These are phyloP conservation scores for Ophiostoma novo-ulmi DNA, from an alignment of 2,329 filamentous ascomycete genomes.

Conservation along the genomic window DNA sequence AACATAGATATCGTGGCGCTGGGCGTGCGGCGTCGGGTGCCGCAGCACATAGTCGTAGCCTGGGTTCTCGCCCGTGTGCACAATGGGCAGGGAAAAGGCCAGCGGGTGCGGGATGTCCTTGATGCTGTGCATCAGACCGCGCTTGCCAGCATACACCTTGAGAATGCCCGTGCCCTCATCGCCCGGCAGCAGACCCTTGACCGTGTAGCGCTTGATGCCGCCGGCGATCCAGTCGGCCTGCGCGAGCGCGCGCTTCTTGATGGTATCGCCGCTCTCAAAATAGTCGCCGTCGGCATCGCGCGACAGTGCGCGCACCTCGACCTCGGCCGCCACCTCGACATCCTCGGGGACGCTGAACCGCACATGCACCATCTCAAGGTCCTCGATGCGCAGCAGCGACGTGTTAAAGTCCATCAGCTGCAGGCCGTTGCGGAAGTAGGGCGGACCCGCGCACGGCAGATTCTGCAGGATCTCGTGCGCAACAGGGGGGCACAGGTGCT, in stretches of 20 bases:
- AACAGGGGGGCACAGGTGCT: conserved; percentile 86
- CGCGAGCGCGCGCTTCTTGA: conserved; percentile 79
- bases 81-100: conserved; percentile 81
- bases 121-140: conserved; percentile 94
- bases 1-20: conserved; percentile 93
- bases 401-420: conserved; percentile 89
- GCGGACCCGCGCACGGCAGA: conserved; percentile 77
- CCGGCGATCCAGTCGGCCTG: conserved; percentile 79
- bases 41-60: conserved; percentile 88
- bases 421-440: conserved; percentile 77
- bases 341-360: conserved; percentile 83
- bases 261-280: conserved; percentile 84
- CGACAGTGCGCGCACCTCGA: conserved; percentile 76
- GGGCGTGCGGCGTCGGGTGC: conserved; percentile 95
- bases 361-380: conserved; percentile 87
- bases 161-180: conserved; percentile 85
- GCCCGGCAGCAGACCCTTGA: conserved; percentile 86
- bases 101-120: conserved; percentile 92
- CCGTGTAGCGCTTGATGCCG: conserved; percentile 82
- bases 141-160: conserved; percentile 89
- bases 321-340: conserved; percentile 86
- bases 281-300: conserved; percentile 83
- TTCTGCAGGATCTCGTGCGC: conserved; percentile 80
- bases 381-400: conserved; percentile 75
- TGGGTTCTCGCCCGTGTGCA: conserved; percentile 88